Evolutionary conservation across 2,329 filamentous ascomycete species (phyloP), one percentile per base, ranked within the genome.

Genomic region (Dactylellina haptotyla): DNA sequence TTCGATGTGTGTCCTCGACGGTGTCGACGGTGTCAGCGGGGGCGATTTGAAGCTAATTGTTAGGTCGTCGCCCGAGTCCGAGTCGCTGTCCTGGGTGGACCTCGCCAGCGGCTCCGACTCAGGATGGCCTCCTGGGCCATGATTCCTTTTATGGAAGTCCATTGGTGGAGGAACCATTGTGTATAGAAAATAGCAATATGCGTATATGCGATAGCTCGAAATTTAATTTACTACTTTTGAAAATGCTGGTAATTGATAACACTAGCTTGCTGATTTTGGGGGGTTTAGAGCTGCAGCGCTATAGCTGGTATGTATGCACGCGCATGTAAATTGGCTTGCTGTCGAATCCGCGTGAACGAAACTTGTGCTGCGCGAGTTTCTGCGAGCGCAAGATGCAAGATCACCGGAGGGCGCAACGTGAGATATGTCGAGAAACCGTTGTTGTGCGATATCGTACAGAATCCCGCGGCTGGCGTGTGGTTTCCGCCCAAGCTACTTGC

Each of bases 91-190:
- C 16, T 43, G 8, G 10, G 32, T 12, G 9, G 45, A 20, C 20
- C 8, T 8, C 5, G 45, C 23, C 20, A 50, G 30, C 20, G 45
- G 45, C 20, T 50, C 45, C n/a, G 45, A 50, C 20, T 50, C 45
- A 10, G 53, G 26, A 39, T 25, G 32, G 53, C 16, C 20, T n/a
- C 26, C 26, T 2, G 3, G 53, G 25, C 53, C 53, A 30, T 30
- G 34, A 18, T 57, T 37, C 37, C 34, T 30, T 57, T 57, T 57
- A 57, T 57, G 53, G 4, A 41, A 23, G 8, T 57, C 53, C 30
- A 56, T 53, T 9, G n/a, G 28, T 39, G 30, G 30, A 12, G 14
- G 51, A 26, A 14, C 8, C 12, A 26, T 25, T 50, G 3, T n/a
- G 46, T 4, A 50, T 43, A 43, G 6, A n/a, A 28, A 43, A 43